A percentile compares a stretch with the other conserved stretches of the same genome.
Conservation (phyloP, 768 basidiomycete genomes). For the Naganishia randhawae region DNA sequence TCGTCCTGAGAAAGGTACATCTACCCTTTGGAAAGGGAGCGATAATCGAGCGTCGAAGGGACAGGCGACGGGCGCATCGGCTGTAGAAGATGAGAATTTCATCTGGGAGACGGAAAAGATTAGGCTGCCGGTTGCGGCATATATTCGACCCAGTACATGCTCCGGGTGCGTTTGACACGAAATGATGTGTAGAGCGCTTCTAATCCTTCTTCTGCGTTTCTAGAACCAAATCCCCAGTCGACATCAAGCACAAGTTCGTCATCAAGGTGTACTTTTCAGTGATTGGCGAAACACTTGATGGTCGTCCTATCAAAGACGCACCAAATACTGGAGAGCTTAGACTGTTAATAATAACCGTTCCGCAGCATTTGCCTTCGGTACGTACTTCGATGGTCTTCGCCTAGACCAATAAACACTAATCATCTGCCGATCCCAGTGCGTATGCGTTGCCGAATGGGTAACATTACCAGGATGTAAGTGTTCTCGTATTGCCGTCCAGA, state of each 20-base stretch:
- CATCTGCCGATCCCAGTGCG: not conserved
- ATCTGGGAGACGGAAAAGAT: slow-evolving; percentile 2
- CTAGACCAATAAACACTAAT: not conserved
- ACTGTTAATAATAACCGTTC: not conserved
- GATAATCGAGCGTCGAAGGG: not conserved
- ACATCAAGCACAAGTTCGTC: slow-evolving; percentile 11
- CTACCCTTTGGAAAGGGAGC: not conserved
- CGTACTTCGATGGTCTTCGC: not conserved
- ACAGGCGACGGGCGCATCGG: too few relatives aligned
- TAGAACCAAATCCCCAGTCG: slow-evolving; percentile 17
- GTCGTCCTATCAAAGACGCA: slow-evolving; percentile 1
- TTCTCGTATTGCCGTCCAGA: too few relatives aligned
- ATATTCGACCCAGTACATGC: slow-evolving; percentile 18
- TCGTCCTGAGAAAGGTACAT: not conserved
- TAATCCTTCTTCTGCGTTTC: too few relatives aligned
- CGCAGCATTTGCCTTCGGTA: slow-evolving; percentile 14
- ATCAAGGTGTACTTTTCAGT: slow-evolving; percentile 25
- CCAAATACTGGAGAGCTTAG: not conserved
- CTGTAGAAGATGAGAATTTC: not conserved
- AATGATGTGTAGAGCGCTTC: too few relatives aligned
- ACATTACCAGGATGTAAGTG: slow-evolving; percentile 22
- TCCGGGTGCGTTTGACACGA: too few relatives aligned
- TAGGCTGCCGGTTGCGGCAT: slow-evolving; percentile 16
- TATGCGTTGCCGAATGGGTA: slow-evolving; percentile 14
- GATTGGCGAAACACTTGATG: slow-evolving; percentile 6